A percentile compares a stretch with the other conserved stretches of the same genome.
Conservation (phyloP, 495 filamentous ascomycete species). For the Lophiotrema nucula region DNA sequence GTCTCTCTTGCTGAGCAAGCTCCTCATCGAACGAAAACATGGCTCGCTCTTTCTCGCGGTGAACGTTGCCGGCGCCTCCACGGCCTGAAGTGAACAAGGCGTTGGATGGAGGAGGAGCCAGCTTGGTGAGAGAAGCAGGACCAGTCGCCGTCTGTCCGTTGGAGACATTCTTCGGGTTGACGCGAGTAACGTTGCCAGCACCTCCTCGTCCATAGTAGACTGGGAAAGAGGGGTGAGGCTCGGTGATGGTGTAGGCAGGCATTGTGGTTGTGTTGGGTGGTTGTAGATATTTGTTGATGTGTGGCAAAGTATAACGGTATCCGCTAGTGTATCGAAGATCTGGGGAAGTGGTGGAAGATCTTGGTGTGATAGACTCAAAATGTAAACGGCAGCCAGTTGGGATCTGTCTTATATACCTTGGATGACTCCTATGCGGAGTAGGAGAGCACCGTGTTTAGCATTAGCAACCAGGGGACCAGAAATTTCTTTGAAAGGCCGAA, state of each 20-base stretch:
- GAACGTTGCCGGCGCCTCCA: conserved; percentile 87
- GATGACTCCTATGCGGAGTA: conserved; percentile 21
- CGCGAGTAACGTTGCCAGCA: conserved; percentile 73
- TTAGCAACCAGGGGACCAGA: conserved; percentile 8
- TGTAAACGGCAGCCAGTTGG: too few relatives aligned
- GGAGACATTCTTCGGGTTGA: conserved; percentile 63
- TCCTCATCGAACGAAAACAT: conserved; percentile 94
- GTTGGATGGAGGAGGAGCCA: conserved; percentile 44
- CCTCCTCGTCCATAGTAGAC: conserved; percentile 81
- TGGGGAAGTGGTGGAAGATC: not conserved
- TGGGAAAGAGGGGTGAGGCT: conserved; percentile 74
- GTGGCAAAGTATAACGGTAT: conserved; percentile 3
- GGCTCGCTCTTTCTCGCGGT: conserved; percentile 64
- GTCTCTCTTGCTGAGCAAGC: conserved; percentile 64
- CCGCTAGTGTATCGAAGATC: not conserved
- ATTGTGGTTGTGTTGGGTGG: conserved; percentile 13
- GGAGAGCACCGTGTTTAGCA: not conserved
- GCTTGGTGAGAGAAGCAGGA: conserved; percentile 49
- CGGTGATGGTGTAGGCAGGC: conserved; percentile 65
- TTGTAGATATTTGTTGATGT: conserved; percentile 10
- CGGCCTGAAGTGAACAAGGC: conserved; percentile 72
- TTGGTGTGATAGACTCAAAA: conserved; percentile 8
- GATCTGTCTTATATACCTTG: too few relatives aligned
- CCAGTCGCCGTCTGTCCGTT: conserved; percentile 55
- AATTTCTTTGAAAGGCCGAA: conserved; percentile 21